These are phyloP conservation scores for Termitomyces titanicus DNA, from an alignment of 768 basidiomycete genomes.

Conservation along the genomic window DNA sequence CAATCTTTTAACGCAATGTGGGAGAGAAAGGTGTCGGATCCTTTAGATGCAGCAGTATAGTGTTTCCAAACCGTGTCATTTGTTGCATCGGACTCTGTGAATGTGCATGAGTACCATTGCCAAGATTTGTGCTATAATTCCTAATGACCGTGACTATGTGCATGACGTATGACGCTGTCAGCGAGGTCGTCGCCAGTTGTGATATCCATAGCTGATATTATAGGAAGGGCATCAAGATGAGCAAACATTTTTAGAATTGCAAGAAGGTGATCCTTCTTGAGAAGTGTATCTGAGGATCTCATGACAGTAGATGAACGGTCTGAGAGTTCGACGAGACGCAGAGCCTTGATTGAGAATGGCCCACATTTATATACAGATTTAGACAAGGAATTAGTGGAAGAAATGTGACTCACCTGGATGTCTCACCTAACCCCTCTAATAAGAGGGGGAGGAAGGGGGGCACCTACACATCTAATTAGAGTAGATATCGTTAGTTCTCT, in stretches of 20 bases:
- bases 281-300: conserved; percentile 62
- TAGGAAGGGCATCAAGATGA: conserved; percentile 60
- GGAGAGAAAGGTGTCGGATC: conserved; percentile 38
- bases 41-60: conserved; percentile 3
- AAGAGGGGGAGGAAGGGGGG: no score
- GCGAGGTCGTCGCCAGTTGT: conserved; percentile 78
- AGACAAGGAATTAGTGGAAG: conserved; percentile 12
- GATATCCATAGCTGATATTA: conserved; percentile 65
- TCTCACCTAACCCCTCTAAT: no score
- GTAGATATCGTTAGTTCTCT: no score
- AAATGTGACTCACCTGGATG: no score
- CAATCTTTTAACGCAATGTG: conserved; percentile 62
- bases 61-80: conserved; percentile 73
- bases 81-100: conserved; percentile 74
- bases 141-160: conserved; percentile 38
- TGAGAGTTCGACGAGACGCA: conserved; percentile 82
- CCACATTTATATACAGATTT: conserved; percentile 10
- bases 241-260: conserved; percentile 78
- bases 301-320: conserved; percentile 87
- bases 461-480: no score
- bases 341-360: conserved; percentile 56
- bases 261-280: conserved; percentile 69
- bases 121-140: conserved; percentile 23
- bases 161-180: conserved; percentile 64
- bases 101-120: conserved; percentile 66